Base-by-base conservation (phyloP, 176 grass and related monocot species). In the Eremochloa ophiuroides region DNA sequence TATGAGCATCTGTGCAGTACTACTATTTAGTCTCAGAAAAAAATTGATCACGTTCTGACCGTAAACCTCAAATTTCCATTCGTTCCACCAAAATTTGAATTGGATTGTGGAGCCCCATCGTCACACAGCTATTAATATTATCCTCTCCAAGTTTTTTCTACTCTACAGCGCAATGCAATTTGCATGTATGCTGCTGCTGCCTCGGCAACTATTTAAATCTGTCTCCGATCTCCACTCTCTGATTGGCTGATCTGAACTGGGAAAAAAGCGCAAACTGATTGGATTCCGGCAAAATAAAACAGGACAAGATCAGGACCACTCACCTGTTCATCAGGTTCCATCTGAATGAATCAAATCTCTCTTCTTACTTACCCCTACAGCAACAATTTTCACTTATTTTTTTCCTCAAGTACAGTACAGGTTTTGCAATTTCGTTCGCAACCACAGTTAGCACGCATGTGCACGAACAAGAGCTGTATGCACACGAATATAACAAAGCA, bases 301-400 rank as follows among this genome's bases (percentile, higher is more conserved):
- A 43, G n/a, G 67, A 70, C 39, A 70, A 69, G 37, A 70, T 43
- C n/a, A 70, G 67, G 67, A 28, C 39, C 67, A 70, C 67, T 4
- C 26, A 15, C 12, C 10, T 70, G 13, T 17, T 40, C 23, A 28
- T 70, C 67, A 44, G 39, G 15, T 27, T 43, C 66, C 13, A 27
- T 69, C 67, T 28, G 39, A 70, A n/a, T 66, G 5, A 66, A 39
- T 1, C 31, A 6, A 55, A 25, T 18, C 22, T 4, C 53, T 23
- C 51, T 25, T 58, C 9, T 56, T 58, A 58, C 53, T 58, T 25
- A 0, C 53, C n/a, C 53, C 0, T 25, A 56, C 50, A n/a, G 17
- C 50, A 23, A 10, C 50, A 53, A n/a, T 53, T n/a, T 56, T 23
- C 51, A 56, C 51, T 38, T 5, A 35, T n/a, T 25, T 2, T 23